A percentile compares a stretch with the other conserved stretches of the same genome.
These are phyloP conservation scores for Thelonectria rubi DNA, from an alignment of 2,329 filamentous ascomycete species.

Conservation along the genomic window DNA sequence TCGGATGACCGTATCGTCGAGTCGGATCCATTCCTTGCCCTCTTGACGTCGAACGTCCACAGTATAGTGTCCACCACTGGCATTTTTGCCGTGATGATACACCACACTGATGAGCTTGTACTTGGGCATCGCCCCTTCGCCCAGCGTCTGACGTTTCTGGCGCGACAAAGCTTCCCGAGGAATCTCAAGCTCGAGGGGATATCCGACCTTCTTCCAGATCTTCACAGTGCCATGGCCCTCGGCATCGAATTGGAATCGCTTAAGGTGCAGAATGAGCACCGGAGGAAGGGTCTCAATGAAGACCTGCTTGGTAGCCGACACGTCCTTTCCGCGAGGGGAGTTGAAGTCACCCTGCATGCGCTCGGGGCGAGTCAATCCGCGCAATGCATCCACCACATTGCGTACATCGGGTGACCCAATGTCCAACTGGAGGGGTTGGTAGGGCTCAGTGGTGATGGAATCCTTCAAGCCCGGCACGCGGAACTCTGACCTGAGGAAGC, in stretches of 20 bases:
- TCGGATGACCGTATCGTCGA: slow-evolving; percentile 92
- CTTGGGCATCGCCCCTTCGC: slow-evolving; percentile 75
- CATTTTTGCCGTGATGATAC: slow-evolving; percentile 97
- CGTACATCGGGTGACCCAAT: slow-evolving; percentile 87
- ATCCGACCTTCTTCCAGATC: slow-evolving; percentile 98
- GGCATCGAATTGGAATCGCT: slow-evolving; percentile 96
- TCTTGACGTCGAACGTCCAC: slow-evolving; percentile 97
- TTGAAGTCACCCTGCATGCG: slow-evolving; percentile 86
- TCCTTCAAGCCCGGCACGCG: slow-evolving; percentile 86
- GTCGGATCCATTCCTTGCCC: slow-evolving; percentile 92
- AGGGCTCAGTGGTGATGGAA: slow-evolving; percentile 92
- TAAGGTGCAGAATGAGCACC: slow-evolving; percentile 92
- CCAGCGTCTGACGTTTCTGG: slow-evolving; percentile 70
- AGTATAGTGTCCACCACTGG: slow-evolving; percentile 95
- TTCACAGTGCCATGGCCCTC: slow-evolving; percentile 85
- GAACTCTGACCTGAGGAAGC: slow-evolving; percentile 88
- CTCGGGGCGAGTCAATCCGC: slow-evolving; percentile 83
- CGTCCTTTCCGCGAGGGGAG: slow-evolving; percentile 78
- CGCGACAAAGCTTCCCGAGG: slow-evolving; percentile 88
- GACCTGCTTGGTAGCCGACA: slow-evolving; percentile 88
- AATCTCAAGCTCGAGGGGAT: slow-evolving; percentile 93
- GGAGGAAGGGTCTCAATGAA: slow-evolving; percentile 92
- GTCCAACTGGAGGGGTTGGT: slow-evolving; percentile 92
- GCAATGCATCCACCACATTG: slow-evolving; percentile 92
- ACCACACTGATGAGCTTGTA: slow-evolving; percentile 91